phyloP scores from a whole-genome alignment of 306 rosid species.

The barrel medic (Medicago truncatula) region MtrunA17r5.0-ANR NC_053043.1:48648501-48649000 shows the following conservation, averaged over 20 bases:
- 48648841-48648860: constrained; percentile 27
- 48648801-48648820: constrained; percentile 8
- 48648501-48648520: constrained; percentile 30
- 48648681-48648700: constrained; percentile 12
- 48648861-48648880: constrained; percentile 36
- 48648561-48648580: too few species aligned
- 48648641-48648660: not conserved
- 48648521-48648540: too few species aligned
- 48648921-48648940: constrained; percentile 20
- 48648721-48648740: constrained; percentile 1
- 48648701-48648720: constrained; percentile 25
- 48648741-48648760: constrained; percentile 35
- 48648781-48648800: constrained; percentile 14
- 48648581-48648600: too few species aligned
- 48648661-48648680: constrained; percentile 14
- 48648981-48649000: not conserved
- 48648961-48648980: constrained; percentile 16
- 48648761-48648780: constrained; percentile 24
- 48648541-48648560: too few species aligned
- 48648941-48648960: constrained; percentile 16
- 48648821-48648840: constrained; percentile 45
- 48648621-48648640: too few species aligned
- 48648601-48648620: too few species aligned
- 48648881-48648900: constrained; percentile 33
- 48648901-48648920: constrained; percentile 12